Conservation (phyloP, 805 yeast genomes). For the Sungouiella blattae region DNA sequence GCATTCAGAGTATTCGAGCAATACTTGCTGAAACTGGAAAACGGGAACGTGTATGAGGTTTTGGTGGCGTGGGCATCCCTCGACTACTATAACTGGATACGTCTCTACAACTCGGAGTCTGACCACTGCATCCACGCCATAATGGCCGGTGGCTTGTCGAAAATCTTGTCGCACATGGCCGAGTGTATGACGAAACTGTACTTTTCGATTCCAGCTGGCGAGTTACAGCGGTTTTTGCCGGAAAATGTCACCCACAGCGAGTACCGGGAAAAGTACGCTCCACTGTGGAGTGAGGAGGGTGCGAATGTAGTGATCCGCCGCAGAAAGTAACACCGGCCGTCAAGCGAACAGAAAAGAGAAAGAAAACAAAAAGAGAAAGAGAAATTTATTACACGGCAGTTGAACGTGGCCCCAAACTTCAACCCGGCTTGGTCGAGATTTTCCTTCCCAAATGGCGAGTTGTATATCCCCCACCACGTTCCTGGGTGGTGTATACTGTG, state of each 20-base stretch:
- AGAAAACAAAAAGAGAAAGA: not conserved
- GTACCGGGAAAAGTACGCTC: constrained; percentile 19
- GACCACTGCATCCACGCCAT: constrained; percentile 31
- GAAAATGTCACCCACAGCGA: constrained; percentile 16
- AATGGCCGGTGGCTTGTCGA: constrained; percentile 40
- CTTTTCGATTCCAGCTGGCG: constrained; percentile 29
- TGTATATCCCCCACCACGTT: not conserved
- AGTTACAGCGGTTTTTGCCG: constrained; percentile 25
- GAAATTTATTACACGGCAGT: no score
- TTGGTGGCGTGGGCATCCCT: constrained; percentile 25
- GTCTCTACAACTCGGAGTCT: constrained; percentile 27
- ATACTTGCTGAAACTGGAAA: constrained; percentile 18
- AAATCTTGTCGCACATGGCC: constrained; percentile 31
- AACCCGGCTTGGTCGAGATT: no score
- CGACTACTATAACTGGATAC: constrained; percentile 31
- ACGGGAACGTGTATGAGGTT: constrained; percentile 12
- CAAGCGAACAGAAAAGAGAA: not conserved
- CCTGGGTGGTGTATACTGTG: not conserved
- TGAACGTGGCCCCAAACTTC: no score
- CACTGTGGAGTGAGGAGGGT: constrained; percentile 30
- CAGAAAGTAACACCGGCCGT: no score
- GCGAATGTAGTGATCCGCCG: constrained; percentile 22
- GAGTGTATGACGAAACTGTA: constrained; percentile 28
- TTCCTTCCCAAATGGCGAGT: no score
- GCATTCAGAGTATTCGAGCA: constrained; percentile 30